Base-by-base conservation (phyloP, 2,329 filamentous ascomycete species). In the Trichoderma brevicompactum region DNA sequence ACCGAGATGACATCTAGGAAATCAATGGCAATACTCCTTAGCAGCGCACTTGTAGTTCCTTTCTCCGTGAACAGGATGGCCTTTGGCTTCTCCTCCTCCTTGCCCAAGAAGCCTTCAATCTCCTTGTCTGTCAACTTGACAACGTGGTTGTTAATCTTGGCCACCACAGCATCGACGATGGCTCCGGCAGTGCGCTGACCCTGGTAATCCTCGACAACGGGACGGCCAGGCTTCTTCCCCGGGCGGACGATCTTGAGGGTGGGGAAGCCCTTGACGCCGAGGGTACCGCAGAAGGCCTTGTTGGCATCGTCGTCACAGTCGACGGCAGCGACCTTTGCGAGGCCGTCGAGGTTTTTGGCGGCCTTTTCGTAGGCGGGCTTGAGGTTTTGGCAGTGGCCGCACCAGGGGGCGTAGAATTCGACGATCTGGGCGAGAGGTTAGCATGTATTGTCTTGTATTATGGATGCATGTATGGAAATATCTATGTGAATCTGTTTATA, bases 341-440 rank as follows among this genome's bases (percentile, higher is more conserved):
- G 85, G 13, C 95, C 95, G n/a, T 90, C 87, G 66, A 99, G 89
- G 72, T 89, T 92, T 73, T 90, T 91, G 71, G 95, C 95, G 2
- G 89, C 94, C 79, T 97, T 97, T 78, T 98, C 94, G 79, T 95
- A 99, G 50, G 92, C 92, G 3, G 94, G 94, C 80, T 97, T 94
- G 73, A 99, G 89, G 79, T 91, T 97, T 80, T 97, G 86, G 82
- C 95, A 99, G 80, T 98, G 95, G 48, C 94, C 95, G 74, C 95
- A 98, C 94, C 94, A 98, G 28, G 94, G 94, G 8, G 94, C 94
- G 74, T 97, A 98, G 84, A 98, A 98, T 79, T 94, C 92, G 75
- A 88, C 80, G 52, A 88, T 84, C 84, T 88, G 70, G 38, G 28
- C 1, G 12, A 48, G 38, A 6, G 5, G 15, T 62, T 43, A 34